phyloP scores from a whole-genome alignment of 805 yeast genomes.

The Candida yuanshanica region DNA sequence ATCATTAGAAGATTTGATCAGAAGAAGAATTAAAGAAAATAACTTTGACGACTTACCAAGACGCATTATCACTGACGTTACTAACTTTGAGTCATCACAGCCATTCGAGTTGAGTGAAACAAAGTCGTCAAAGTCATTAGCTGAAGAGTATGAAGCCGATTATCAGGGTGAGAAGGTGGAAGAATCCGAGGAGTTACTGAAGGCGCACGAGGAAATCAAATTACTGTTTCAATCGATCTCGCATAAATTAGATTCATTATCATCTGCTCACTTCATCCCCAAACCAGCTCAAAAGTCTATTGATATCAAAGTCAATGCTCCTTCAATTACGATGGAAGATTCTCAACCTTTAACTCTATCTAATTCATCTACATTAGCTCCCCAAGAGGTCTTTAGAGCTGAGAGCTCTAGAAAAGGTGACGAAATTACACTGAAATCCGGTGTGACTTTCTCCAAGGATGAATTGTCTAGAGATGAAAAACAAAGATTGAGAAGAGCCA shows the following conservation, averaged over 20 bases:
- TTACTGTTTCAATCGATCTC: conserved; percentile 56
- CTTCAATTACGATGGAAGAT: conserved; percentile 89
- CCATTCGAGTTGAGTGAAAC: conserved; percentile 70
- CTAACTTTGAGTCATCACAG: conserved; percentile 50
- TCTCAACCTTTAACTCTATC: conserved; percentile 88
- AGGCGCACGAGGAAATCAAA: conserved; percentile 73
- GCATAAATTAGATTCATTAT: conserved; percentile 76
- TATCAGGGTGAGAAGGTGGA: conserved; percentile 47
- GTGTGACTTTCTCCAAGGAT: conserved; percentile 72
- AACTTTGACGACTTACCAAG: conserved; percentile 84
- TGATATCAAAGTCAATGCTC: conserved; percentile 76
- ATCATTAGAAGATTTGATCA: conserved; percentile 80
- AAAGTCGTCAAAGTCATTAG: conserved; percentile 82
- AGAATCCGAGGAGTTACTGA: conserved; percentile 53
- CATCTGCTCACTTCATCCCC: conserved; percentile 94
- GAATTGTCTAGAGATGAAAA: conserved; percentile 83
- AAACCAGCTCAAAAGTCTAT: conserved; percentile 77
- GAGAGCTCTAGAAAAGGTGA: conserved; percentile 41
- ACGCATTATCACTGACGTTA: conserved; percentile 60
- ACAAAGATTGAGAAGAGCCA: conserved; percentile 80
- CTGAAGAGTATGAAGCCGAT: conserved; percentile 89
- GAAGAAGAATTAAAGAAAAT: conserved; percentile 67
- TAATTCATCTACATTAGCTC: conserved; percentile 73
- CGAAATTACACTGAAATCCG: conserved; percentile 69
- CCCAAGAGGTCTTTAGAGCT: conserved; percentile 80